Evolutionary conservation across 2,329 filamentous ascomycete genomes (phyloP).

Genomic region (Trichoderma brevicompactum): DNA sequence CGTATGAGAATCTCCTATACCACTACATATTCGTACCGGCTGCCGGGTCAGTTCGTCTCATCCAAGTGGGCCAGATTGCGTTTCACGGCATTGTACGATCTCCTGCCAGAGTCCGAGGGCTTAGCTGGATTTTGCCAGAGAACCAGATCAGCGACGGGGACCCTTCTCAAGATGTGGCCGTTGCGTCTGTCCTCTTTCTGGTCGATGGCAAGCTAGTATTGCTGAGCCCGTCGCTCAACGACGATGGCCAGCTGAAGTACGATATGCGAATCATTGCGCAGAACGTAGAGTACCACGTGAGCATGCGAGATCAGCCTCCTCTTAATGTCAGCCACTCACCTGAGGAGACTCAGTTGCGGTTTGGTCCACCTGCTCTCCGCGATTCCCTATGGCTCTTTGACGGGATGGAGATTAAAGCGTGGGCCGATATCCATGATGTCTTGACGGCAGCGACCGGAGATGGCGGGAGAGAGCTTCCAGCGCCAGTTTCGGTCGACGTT

Average conservation of each 20-base stretch:
- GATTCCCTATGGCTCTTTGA: conserved; percentile 97
- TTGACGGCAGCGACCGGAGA: conserved; percentile 71
- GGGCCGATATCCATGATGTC: conserved; percentile 87
- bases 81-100: conserved; percentile 96
- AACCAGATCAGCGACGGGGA: conserved; percentile 87
- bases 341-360: conserved; percentile 35
- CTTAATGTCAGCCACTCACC: conserved; percentile 40
- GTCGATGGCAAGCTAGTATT: conserved; percentile 96
- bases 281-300: conserved; percentile 92
- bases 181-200: conserved; percentile 92
- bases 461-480: conserved; percentile 69
- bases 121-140: conserved; percentile 96
- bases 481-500: conserved; percentile 76
- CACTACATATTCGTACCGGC: conserved; percentile 86
- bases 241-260: conserved; percentile 86
- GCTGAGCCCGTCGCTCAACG: conserved; percentile 82
- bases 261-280: conserved; percentile 97
- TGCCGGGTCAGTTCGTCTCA: conserved; percentile 71
- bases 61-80: conserved; percentile 96
- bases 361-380: conserved; percentile 59
- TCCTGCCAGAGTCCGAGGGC: conserved; percentile 85
- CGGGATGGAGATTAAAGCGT: conserved; percentile 81
- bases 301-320: conserved; percentile 81
- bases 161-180: conserved; percentile 91
- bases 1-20: conserved; percentile 92